Evolutionary conservation across 148 eudicot genomes (phyloP), one percentile per base, ranked within the genome.

Genomic region (Chenopodium album): DNA sequence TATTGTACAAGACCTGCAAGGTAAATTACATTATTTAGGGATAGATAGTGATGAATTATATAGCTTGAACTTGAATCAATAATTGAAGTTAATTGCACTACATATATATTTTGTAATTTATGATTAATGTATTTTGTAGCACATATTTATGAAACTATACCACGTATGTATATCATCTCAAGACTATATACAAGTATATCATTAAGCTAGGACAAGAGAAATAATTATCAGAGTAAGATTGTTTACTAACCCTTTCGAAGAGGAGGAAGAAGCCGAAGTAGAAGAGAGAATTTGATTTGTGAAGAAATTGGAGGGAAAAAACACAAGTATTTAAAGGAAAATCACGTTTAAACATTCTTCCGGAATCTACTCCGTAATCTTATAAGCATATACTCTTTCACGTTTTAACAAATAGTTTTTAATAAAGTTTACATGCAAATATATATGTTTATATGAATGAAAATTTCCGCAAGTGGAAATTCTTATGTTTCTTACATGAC

Each of bases 351-450:
- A 48, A 48, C 10, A 48, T 81, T 81, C 83, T 41, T 0, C 12
- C 11, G 5, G 62, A 4, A 80, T 80, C 62, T 17, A 2, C 62
- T 73, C 67, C 17, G 56, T 72, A 60, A 81, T 81, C 74, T 50
- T 50, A n/a, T 78, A 22, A 46, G 63, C 71, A 75, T 81, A 73
- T 73, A 14, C 76, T 47, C 20, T 22, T 11, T 4, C 9, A 19
- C 20, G 23, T 11, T 7, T 23, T 1, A 59, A 48, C 76, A 73
- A 73, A 48, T 73, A 73, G 0, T 73, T 10, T 47, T 73, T 0
- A 56, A 16, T 2, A 20, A 20, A 56, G 62, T 14, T 67, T 67
- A 67, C 71, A 28, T 66, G 37, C 69, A 65, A n/a, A 9, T 9
- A 50, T 50, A 13, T 3, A 54, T 54, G 68, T 64, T 64, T 64